Evolutionary conservation across 2,329 filamentous ascomycete genomes (phyloP).

Genomic region (Cladosporium colombiae): DNA sequence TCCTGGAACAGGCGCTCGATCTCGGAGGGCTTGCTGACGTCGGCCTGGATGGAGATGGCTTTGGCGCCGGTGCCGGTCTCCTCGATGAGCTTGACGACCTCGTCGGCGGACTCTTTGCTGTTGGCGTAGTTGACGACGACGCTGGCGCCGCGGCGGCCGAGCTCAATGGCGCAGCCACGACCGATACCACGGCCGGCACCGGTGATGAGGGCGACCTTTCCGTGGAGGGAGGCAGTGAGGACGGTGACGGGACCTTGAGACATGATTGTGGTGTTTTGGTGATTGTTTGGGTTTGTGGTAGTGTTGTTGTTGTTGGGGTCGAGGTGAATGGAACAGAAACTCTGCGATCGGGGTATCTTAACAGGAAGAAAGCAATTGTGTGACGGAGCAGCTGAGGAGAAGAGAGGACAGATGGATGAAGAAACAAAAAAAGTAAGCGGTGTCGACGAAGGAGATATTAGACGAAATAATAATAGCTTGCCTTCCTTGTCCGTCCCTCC

Average conservation of each 20-base stretch:
- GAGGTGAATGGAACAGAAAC: not conserved
- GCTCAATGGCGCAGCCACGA: constrained; percentile 65
- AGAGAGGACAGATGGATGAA: constrained; percentile 4
- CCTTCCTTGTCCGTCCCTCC: constrained; percentile 1
- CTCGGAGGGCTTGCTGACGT: constrained; percentile 56
- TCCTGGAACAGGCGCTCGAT: constrained; percentile 59
- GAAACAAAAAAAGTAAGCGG: constrained; percentile 21
- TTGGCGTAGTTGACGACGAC: constrained; percentile 68
- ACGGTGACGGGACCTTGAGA: constrained; percentile 40
- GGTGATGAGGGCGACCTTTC: constrained; percentile 62
- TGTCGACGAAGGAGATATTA: constrained; percentile 19
- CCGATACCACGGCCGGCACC: constrained; percentile 68
- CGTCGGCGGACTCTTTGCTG: constrained; percentile 51
- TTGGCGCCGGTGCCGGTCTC: constrained; percentile 50
- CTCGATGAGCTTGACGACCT: constrained; percentile 51
- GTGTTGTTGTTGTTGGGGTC: constrained; percentile 1
- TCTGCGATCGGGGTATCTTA: constrained; percentile 11
- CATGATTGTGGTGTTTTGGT: constrained; percentile 28
- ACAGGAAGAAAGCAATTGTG: constrained; percentile 9
- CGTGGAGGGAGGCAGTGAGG: constrained; percentile 52
- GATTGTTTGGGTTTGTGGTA: not conserved
- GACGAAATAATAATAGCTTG: constrained; percentile 8
- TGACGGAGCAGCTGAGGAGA: not conserved
- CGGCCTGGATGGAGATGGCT: constrained; percentile 61
- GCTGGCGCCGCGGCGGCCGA: constrained; percentile 64